These are phyloP conservation scores for Noccaea bulbosa DNA, from an alignment of 345 rosid species.

Conservation along the genomic window DNA sequence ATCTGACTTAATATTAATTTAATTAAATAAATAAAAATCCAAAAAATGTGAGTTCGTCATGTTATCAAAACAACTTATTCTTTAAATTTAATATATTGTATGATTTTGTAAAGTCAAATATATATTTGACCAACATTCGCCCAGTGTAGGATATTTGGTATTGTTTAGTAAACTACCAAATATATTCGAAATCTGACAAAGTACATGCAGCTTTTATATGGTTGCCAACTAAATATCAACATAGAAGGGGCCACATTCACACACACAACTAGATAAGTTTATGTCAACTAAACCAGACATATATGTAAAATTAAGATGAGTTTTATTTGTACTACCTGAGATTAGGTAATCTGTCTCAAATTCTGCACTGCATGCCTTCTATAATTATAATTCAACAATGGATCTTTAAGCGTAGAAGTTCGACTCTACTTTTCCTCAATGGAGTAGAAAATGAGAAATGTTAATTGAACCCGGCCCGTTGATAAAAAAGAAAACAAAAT, in stretches of 20 bases:
- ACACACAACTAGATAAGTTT: background rate
- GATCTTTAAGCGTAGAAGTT: no score
- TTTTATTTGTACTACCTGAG: background rate
- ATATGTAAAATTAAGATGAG: background rate
- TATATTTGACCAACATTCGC: background rate
- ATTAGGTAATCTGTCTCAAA: background rate
- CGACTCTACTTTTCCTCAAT: no score
- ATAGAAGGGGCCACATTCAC: background rate
- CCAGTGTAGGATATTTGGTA: background rate
- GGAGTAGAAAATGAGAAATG: no score
- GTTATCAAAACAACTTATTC: no score
- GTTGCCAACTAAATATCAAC: slow-evolving; percentile 23
- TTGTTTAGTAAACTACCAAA: background rate
- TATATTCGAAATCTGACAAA: slow-evolving; percentile 9
- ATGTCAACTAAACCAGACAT: background rate
- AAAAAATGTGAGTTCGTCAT: no score
- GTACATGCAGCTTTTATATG: background rate
- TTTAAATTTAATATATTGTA: no score
- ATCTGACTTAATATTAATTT: no score
- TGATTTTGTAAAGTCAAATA: background rate
- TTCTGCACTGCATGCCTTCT: background rate
- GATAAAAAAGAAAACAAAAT: no score
- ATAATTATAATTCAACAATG: background rate
- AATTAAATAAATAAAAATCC: no score
- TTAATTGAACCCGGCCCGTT: no score